phyloP scores from a whole-genome alignment of 1,284 basidiomycete genomes.

The Trametes hirsuta region DNA sequence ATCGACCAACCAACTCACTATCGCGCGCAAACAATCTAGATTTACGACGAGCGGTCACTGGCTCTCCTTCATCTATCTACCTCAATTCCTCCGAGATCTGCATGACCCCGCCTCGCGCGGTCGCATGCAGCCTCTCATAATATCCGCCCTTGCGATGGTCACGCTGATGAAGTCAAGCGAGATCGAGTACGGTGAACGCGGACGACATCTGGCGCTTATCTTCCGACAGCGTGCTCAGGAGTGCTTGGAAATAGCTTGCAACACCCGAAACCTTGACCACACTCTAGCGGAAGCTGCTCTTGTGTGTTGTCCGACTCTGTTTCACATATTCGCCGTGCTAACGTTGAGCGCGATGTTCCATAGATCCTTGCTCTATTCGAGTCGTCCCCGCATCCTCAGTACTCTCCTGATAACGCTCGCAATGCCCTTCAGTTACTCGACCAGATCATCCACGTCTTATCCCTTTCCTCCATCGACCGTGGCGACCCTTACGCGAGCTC shows the following conservation, averaged over 20 bases:
- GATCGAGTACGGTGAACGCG: conserved; percentile 53
- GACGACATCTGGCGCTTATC: conserved; percentile 54
- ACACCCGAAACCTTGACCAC: conserved; percentile 56
- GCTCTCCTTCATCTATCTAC: conserved; percentile 67
- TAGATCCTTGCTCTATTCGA: conserved; percentile 78
- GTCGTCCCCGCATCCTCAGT: conserved; percentile 68
- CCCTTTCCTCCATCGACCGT: conserved; percentile 59
- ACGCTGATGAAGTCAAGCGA: conserved; percentile 76
- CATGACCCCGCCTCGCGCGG: conserved; percentile 51
- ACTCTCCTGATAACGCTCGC: conserved; percentile 56
- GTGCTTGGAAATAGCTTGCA: conserved; percentile 55
- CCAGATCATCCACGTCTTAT: conserved; percentile 57
- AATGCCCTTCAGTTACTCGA: conserved; percentile 62
- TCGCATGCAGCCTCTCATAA: conserved; percentile 69
- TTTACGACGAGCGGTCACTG: conserved; percentile 56
- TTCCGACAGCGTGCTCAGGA: conserved; percentile 58
- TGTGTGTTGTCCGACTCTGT: conserved; percentile 43
- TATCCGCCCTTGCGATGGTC: conserved; percentile 69
- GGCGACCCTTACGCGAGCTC: conserved; percentile 54
- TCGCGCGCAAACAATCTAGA: conserved; percentile 33
- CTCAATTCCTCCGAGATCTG: conserved; percentile 56
- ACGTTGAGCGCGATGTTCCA: neutral
- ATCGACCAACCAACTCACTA: neutral
- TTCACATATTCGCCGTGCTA: neutral
- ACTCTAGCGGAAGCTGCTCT: conserved; percentile 74